These are phyloP conservation scores for Arctium lappa DNA, from an alignment of 129 eudicot species.

Conservation along the genomic window DNA sequence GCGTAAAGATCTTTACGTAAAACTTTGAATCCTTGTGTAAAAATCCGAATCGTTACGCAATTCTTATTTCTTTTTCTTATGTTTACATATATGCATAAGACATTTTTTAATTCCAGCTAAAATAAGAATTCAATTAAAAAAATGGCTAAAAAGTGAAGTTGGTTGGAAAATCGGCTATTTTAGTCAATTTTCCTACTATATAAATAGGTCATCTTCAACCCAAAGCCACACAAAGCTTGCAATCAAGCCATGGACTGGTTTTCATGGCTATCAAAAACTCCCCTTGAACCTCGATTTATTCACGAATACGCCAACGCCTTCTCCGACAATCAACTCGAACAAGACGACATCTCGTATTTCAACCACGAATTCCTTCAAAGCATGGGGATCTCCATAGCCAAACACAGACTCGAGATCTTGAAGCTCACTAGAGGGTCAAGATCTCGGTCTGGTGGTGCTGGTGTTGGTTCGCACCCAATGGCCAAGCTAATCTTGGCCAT, in stretches of 20 bases:
- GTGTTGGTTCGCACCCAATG: conserved; percentile 30
- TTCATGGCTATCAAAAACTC: conserved; percentile 83
- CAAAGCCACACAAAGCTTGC: neutral
- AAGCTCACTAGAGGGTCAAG: conserved; percentile 47
- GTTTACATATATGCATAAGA: no score
- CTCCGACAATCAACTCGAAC: conserved; percentile 69
- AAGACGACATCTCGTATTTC: conserved; percentile 70
- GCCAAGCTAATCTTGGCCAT: conserved; percentile 45
- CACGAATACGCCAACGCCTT: conserved; percentile 65
- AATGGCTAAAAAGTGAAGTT: no score
- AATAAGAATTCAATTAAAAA: no score
- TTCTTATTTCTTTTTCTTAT: no score
- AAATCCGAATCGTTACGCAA: no score
- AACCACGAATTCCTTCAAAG: conserved; percentile 89
- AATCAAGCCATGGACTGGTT: conserved; percentile 67
- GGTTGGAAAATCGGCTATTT: no score
- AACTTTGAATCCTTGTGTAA: no score
- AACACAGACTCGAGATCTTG: conserved; percentile 86
- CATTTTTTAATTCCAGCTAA: no score
- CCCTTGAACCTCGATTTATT: conserved; percentile 61
- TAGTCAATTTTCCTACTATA: neutral
- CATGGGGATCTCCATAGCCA: conserved; percentile 88
- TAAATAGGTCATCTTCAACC: conserved; percentile 22
- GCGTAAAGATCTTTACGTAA: no score
- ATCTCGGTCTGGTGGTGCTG: no score